These are phyloP conservation scores for Macaranga tanarius DNA, from an alignment of 441 rosid species.

Conservation along the genomic window DNA sequence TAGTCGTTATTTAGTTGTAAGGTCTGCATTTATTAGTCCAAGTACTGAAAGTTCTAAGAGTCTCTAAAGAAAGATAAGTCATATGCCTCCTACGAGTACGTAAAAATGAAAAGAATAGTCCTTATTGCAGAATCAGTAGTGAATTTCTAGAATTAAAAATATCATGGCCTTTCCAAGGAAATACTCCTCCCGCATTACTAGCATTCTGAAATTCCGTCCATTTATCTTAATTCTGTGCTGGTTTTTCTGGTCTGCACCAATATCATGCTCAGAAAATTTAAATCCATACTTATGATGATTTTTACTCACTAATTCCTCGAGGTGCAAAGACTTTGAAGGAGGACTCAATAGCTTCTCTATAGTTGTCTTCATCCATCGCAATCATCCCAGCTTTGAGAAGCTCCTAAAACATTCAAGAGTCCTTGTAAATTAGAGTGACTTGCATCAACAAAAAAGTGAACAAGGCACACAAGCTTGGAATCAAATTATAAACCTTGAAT, in stretches of 20 bases:
- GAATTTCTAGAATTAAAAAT: neutral
- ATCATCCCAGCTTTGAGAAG: constrained; percentile 69
- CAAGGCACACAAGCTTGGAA: constrained; percentile 13
- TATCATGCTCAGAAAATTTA: constrained; percentile 4
- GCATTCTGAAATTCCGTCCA: neutral
- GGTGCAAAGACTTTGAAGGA: constrained; percentile 86
- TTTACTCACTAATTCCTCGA: constrained; percentile 79
- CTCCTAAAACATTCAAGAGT: constrained; percentile 50
- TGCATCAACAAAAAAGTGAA: constrained; percentile 25
- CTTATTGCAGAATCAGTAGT: neutral
- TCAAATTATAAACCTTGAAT: constrained; percentile 61
- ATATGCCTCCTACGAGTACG: neutral
- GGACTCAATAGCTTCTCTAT: constrained; percentile 80
- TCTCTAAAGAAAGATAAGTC: neutral
- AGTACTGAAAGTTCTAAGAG: neutral
- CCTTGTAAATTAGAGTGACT: constrained; percentile 26
- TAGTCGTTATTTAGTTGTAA: neutral
- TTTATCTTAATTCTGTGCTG: neutral
- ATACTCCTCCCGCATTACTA: neutral
- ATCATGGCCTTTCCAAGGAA: constrained; percentile 2
- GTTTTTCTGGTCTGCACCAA: neutral
- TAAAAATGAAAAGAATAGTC: neutral
- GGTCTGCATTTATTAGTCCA: neutral
- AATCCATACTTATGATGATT: constrained; percentile 16
- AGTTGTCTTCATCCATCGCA: constrained; percentile 82